Percentiles rank a stretch among this genome's conserved stretches.
These are phyloP conservation scores for Trichoderma hamatum DNA, from an alignment of 2,329 filamentous ascomycete species.

Conservation along the genomic window DNA sequence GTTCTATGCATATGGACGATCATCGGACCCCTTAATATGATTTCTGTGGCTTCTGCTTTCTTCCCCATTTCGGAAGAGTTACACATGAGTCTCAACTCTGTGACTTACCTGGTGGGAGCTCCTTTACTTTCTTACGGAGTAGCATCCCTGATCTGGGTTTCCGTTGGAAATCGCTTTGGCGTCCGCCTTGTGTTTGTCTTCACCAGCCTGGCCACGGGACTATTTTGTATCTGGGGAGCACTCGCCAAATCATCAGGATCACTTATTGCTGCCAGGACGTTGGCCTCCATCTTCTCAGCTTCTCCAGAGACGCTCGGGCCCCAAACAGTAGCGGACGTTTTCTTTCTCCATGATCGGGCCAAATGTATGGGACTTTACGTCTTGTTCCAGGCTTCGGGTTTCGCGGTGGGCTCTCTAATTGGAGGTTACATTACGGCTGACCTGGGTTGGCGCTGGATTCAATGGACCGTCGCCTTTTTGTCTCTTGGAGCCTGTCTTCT, in stretches of 20 bases:
- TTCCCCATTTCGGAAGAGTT: conserved; percentile 11
- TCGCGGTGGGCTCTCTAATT: conserved; percentile 4
- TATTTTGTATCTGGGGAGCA: conserved; percentile 15
- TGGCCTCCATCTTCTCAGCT: conserved; percentile 11
- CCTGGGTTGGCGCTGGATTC: conserved; percentile 14
- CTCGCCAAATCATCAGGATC: not conserved
- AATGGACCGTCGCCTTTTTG: conserved; percentile 4
- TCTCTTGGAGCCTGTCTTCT: not conserved
- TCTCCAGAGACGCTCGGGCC: conserved; percentile 16
- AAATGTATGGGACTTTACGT: conserved; percentile 12
- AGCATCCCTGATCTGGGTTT: conserved; percentile 17
- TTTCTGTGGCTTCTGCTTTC: conserved; percentile 13
- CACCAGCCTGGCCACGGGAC: not conserved
- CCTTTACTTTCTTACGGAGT: conserved; percentile 13
- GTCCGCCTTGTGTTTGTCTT: conserved; percentile 11
- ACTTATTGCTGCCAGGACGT: conserved; percentile 7
- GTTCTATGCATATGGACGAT: conserved; percentile 10
- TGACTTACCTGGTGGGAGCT: conserved; percentile 10
- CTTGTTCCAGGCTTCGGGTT: conserved; percentile 6
- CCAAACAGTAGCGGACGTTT: not conserved
- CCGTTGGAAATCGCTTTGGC: not conserved
- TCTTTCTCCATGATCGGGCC: conserved; percentile 9
- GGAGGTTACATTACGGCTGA: conserved; percentile 7
- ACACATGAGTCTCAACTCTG: conserved; percentile 13
- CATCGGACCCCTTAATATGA: conserved; percentile 13